A percentile compares a stretch with the other conserved stretches of the same genome.
These are phyloP conservation scores for Tylopilus sp. DNA, from an alignment of 1,284 basidiomycete genomes.

Conservation along the genomic window DNA sequence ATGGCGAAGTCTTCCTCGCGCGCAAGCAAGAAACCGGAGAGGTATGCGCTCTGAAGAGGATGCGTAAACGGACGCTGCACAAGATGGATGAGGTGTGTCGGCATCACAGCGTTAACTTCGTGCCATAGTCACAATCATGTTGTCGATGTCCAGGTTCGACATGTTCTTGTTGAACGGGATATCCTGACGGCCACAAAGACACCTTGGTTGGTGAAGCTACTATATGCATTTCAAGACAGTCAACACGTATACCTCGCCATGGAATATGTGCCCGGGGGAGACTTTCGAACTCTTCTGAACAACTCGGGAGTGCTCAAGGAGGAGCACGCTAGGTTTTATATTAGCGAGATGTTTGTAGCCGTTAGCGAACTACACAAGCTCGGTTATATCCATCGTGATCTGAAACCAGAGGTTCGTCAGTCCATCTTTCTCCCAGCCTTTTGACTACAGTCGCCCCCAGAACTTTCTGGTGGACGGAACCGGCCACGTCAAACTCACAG, in stretches of 20 bases:
- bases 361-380: conserved; percentile 91
- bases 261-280: conserved; percentile 97
- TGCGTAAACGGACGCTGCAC: conserved; percentile 85
- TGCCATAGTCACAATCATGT: conserved; percentile 4
- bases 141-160: conserved; percentile 59
- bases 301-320: conserved; percentile 96
- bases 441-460: conserved; percentile 38
- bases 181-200: conserved; percentile 94
- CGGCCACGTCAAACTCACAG: conserved; percentile 97
- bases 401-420: conserved; percentile 83
- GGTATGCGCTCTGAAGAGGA: conserved; percentile 93
- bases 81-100: conserved; percentile 89
- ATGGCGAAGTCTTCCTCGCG: conserved; percentile 92
- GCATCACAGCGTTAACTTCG: not conserved
- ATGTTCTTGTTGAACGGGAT: conserved; percentile 94
- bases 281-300: conserved; percentile 92
- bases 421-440: not conserved
- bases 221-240: conserved; percentile 93
- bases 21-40: conserved; percentile 89
- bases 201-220: conserved; percentile 86
- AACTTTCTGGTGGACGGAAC: conserved; percentile 96
- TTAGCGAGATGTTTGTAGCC: conserved; percentile 91
- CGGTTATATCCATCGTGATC: conserved; percentile 94
- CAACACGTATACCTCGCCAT: conserved; percentile 91
- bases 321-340: conserved; percentile 92